Evolutionary conservation across 768 basidiomycete genomes (phyloP), one percentile per base, ranked within the genome.

Genomic region (Rhodotorula toruloides): DNA sequence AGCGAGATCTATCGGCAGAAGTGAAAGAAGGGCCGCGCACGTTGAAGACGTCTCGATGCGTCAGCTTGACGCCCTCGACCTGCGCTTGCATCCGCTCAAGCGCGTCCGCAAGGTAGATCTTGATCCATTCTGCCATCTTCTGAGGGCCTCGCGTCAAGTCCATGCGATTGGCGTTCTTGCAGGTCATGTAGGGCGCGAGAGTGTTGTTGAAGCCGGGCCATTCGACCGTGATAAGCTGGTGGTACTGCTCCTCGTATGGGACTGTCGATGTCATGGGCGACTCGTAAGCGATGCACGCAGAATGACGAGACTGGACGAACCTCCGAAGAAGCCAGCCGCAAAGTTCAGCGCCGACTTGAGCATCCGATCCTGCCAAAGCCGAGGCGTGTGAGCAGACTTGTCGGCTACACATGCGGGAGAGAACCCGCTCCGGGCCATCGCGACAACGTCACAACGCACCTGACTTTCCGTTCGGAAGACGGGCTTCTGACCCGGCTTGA

Each of bases 171-270:
- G 88, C 80, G 74, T 92, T 92, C 9, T 83, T 82, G 74, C 91
- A 90, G 10, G 71, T 73, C 37, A 66, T 63, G 70, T 80, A 81
- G 1, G 82, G 80, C 6, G 81, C 78, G 4, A 83, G 78, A 0
- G 82, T 82, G 71, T 78, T 81, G 77, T 84, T 83, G 76, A 79
- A 81, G 9, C 82, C 83, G 0, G 77, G 50, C 17, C 79, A 82
- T 76, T 91, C 88, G 53, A 90, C 87, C 29, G 83, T 88, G 58
- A 90, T 84, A 52, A 84, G 84, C 75, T 90, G 85, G 67, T 89
- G 85, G 73, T 88, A 90, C 75, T 89, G 83, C 17, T 87, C 77
- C 54, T 80, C 82, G 8, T 75, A 80, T 14, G 88, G 89, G 72
- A 85, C 85, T 14, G 86, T 87, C 73, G 87, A 88, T 80, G 89